Evolutionary conservation across 2,329 filamentous ascomycete genomes (phyloP).

Genomic region (Hymenoscyphus salicellus): DNA sequence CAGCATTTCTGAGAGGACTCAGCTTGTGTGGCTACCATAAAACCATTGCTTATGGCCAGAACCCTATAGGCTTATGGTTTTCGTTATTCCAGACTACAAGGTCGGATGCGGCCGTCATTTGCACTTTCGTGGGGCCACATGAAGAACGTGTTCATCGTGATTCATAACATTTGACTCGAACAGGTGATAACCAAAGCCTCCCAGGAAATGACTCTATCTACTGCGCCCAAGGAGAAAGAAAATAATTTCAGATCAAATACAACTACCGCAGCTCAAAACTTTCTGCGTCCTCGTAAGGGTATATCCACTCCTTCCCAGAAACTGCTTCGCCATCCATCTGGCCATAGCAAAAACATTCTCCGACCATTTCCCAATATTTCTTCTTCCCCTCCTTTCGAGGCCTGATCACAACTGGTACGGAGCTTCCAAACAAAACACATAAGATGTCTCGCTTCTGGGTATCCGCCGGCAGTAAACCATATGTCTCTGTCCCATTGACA

Average conservation of each 20-base stretch:
- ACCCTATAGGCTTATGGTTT: neutral
- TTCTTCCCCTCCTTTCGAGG: neutral
- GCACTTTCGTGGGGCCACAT: neutral
- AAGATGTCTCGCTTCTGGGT: neutral
- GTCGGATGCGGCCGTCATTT: neutral
- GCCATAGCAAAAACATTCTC: conserved; percentile 27
- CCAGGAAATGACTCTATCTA: neutral
- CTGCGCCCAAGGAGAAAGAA: neutral
- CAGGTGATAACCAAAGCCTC: neutral
- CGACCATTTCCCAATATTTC: neutral
- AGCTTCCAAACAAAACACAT: conserved; percentile 2
- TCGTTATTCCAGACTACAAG: neutral
- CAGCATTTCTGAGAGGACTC: neutral
- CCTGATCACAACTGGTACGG: neutral
- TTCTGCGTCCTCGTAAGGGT: neutral
- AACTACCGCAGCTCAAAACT: neutral
- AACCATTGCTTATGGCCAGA: neutral
- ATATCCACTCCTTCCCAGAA: neutral
- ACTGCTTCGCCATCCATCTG: conserved; percentile 30
- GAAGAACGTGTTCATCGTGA: neutral
- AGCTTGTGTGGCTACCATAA: neutral
- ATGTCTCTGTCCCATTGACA: neutral
- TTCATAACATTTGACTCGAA: neutral
- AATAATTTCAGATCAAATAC: neutral
- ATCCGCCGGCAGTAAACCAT: neutral